Percentiles rank a stretch among this genome's conserved stretches.
Conservation (phyloP, 2,329 filamentous ascomycete genomes). For the Pseudogymnoascus sp. region DNA sequence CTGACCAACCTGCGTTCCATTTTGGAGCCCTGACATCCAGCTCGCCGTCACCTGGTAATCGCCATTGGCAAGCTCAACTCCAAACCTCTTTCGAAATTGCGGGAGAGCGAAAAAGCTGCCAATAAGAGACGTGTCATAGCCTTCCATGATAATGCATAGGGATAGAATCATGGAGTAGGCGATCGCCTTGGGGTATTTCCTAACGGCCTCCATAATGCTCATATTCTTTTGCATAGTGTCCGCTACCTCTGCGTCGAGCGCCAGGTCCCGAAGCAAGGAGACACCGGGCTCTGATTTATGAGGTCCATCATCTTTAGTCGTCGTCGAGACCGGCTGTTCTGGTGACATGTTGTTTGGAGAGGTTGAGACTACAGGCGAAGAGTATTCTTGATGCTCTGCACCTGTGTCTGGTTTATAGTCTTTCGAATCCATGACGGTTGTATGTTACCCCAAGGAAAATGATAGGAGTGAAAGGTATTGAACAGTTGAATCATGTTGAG, state of each 20-base stretch:
- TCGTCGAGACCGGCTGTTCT: background rate
- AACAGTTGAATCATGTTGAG: background rate
- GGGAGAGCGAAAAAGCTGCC: slow-evolving; percentile 18
- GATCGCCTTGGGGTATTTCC: slow-evolving; percentile 55
- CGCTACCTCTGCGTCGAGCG: background rate
- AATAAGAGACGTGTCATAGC: slow-evolving; percentile 18
- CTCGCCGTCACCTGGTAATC: slow-evolving; percentile 33
- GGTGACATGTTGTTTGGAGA: background rate
- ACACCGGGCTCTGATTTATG: background rate
- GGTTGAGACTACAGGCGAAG: background rate
- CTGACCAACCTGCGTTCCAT: slow-evolving; percentile 34
- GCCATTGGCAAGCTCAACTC: slow-evolving; percentile 20
- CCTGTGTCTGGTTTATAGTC: background rate
- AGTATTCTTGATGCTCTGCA: background rate
- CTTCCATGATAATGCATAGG: slow-evolving; percentile 19
- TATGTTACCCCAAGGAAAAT: background rate
- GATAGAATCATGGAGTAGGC: slow-evolving; percentile 17
- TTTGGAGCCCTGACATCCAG: slow-evolving; percentile 38
- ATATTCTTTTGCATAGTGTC: background rate
- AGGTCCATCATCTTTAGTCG: background rate
- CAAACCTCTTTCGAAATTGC: slow-evolving; percentile 25
- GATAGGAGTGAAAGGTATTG: background rate
- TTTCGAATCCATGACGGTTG: background rate
- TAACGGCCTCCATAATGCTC: slow-evolving; percentile 56
- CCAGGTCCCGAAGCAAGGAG: background rate